Percentiles rank a stretch among this genome's conserved stretches.
These are phyloP conservation scores for Globisporangium megalacanthum DNA, from an alignment of 352 stramenopile species.

Conservation along the genomic window DNA sequence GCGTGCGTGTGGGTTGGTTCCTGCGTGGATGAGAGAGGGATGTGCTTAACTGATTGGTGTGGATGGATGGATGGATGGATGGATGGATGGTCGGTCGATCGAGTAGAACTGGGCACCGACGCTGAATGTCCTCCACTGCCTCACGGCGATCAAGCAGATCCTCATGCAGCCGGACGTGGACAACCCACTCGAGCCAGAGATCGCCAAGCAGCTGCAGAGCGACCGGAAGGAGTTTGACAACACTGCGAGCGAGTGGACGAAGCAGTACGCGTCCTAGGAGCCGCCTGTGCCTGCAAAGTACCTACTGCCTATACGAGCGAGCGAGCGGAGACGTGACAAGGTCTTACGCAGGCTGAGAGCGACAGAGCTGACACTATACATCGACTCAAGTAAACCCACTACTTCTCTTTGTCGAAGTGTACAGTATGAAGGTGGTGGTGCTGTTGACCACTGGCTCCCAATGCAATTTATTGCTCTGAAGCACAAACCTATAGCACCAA, in stretches of 20 bases:
- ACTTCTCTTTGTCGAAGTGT: no score
- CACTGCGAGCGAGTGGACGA: constrained; percentile 90
- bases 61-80: constrained; percentile 1
- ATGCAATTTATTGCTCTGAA: no score
- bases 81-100: not conserved
- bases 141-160: constrained; percentile 93
- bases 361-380: no score
- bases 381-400: not conserved
- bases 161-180: constrained; percentile 93
- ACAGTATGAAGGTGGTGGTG: no score
- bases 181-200: constrained; percentile 95
- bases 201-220: constrained; percentile 91
- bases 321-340: not conserved
- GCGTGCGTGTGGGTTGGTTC: not conserved
- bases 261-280: constrained; percentile 82
- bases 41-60: no score
- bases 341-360: no score
- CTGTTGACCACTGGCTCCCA: no score
- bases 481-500: no score
- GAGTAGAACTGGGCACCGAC: constrained; percentile 93
- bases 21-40: no score
- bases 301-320: no score
- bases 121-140: constrained; percentile 90
- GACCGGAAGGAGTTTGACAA: constrained; percentile 93
- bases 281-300: not conserved